Percentiles rank a stretch among this genome's conserved stretches.
phyloP scores from a whole-genome alignment of 2,329 filamentous ascomycete species.

The Claviceps spartinae region DNA sequence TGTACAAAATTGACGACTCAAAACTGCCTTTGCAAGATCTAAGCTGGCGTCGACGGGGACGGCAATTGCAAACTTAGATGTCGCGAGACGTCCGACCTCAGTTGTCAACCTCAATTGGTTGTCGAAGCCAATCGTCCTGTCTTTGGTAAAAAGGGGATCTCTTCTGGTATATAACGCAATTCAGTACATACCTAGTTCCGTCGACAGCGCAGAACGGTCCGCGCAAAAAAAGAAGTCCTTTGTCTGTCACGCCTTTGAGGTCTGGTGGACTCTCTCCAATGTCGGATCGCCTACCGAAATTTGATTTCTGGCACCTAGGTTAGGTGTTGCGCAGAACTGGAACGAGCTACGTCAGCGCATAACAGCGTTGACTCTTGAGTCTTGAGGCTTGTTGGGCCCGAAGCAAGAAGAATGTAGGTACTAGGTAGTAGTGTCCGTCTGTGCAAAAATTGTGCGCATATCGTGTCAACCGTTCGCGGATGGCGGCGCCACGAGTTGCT shows the following conservation, averaged over 20 bases:
- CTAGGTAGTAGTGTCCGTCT: background rate
- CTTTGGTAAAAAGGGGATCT: background rate
- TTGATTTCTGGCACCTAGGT: too few relatives aligned
- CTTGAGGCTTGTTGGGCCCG: background rate
- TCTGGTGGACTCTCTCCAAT: background rate
- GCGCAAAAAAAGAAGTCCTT: background rate
- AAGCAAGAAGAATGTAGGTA: slow-evolving; percentile 1
- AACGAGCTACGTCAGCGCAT: slow-evolving; percentile 1
- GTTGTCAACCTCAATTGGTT: background rate
- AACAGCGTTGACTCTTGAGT: background rate
- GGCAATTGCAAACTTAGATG: background rate
- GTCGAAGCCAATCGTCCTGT: background rate
- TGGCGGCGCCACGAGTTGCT: background rate
- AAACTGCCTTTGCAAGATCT: background rate
- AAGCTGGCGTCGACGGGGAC: background rate
- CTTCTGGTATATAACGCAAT: background rate
- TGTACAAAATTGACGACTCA: background rate
- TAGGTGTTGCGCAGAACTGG: background rate
- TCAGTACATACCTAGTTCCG: background rate
- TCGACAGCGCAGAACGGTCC: background rate
- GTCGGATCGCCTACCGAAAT: background rate
- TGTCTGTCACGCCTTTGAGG: background rate
- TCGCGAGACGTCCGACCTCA: background rate
- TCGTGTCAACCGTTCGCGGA: background rate
- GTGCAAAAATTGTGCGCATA: background rate